Evolutionary conservation across 176 grass and related monocot species (phyloP), one percentile per base, ranked within the genome.

Genomic region (Triticum timopheevii): DNA sequence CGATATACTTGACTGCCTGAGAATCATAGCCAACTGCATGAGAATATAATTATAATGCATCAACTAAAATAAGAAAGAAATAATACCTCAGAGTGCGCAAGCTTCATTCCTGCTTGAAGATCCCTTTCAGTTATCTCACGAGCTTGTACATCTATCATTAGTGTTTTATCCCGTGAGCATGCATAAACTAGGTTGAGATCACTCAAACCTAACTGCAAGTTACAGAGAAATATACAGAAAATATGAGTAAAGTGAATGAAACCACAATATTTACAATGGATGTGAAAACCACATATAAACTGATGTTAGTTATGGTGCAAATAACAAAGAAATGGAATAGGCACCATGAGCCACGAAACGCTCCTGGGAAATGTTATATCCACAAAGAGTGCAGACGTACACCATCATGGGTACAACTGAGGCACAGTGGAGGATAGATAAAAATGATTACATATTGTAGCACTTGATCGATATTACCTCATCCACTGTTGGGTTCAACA

Each of bases 71-170:
- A 85, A n/a, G 80, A 65, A 49, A 75, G 34, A 44, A 80, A 81
- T n/a, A 78, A 69, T 65, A 98, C 97, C 97, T 99, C 94, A 75
- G 85, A 76, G 74, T 98, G 97, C 80, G 94, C 97, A 45, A 96
- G 97, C 77, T 88, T 90, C 87, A 98, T 91, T 88, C 90, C 97
- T 73, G 92, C 80, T 89, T 94, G 78, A 88, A 96, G 92, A 87
- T 96, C 97, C 65, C 89, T 96, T 91, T 99, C 97, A 75, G 94
- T 91, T 84, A 99, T 99, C 78, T 96, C 97, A 87, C 97, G 84
- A 83, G 97, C 92, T 87, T 99, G 97, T 65, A 99, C 94, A 91
- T 99, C 97, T 69, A 99, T 99, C 97, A 99, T 99, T 84, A 99
- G 86, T 58, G 97, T 94, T 86, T 89, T 94, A 88, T 99, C 97